These are phyloP conservation scores for Erodium texanum DNA, from an alignment of 441 rosid genomes.

Conservation along the genomic window DNA sequence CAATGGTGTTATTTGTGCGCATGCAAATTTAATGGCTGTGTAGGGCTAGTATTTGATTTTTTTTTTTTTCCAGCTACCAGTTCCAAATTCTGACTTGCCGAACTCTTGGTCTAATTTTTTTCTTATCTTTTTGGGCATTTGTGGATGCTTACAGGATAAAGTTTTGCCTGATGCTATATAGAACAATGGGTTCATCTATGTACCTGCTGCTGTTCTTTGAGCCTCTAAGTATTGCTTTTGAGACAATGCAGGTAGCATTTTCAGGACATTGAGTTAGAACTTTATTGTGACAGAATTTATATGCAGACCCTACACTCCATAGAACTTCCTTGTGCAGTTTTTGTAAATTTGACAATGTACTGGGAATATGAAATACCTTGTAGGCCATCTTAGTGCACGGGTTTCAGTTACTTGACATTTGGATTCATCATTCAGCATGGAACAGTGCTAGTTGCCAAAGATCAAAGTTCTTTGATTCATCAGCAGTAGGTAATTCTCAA, in stretches of 20 bases:
- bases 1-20: neutral
- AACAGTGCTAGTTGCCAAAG: slow-evolving; percentile 53
- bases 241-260: slow-evolving; percentile 81
- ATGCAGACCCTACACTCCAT: neutral
- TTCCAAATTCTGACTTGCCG: neutral
- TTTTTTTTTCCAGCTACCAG: neutral
- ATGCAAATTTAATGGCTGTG: neutral
- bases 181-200: slow-evolving; percentile 53
- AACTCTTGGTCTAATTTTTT: neutral
- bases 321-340: neutral
- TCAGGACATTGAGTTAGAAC: slow-evolving; percentile 25
- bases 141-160: slow-evolving; percentile 69
- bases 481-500: slow-evolving; percentile 56
- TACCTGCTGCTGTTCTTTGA: slow-evolving; percentile 79
- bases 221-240: slow-evolving; percentile 94
- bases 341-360: slow-evolving; percentile 11
- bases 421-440: slow-evolving; percentile 69
- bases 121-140: slow-evolving; percentile 11
- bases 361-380: slow-evolving; percentile 19
- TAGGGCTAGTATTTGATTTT: neutral
- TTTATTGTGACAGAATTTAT: neutral
- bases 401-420: slow-evolving; percentile 90
- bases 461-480: slow-evolving; percentile 54
- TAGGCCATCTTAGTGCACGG: slow-evolving; percentile 93
- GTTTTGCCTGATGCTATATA: slow-evolving; percentile 53